Base-by-base conservation (phyloP, 352 stramenopile genomes). In the Pythium guiyangense region DNA sequence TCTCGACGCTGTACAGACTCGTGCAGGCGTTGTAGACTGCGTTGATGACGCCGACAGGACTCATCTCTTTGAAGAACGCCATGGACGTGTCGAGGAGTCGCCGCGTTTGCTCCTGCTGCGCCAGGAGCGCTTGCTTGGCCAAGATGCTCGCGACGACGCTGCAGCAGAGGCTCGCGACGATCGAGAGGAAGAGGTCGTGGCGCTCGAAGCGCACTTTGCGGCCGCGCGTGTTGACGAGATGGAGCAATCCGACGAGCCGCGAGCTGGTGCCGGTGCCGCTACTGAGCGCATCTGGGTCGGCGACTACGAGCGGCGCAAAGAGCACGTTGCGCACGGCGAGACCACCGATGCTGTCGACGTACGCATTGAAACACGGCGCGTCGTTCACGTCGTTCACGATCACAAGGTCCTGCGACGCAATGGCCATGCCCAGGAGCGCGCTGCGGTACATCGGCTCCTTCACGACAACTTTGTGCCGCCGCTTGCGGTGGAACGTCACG, bases 51-150 rank as follows among this genome's bases (percentile, higher is more conserved):
- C 81, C 81, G 18, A 92, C 61, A 29, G 78, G 77, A 49, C 77
- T 88, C 76, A 89, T 86, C 61, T 92, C 81, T 59, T 88, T 88
- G 63, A 90, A 90, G 52, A 92, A 88, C 12, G 73, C 75, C 71
- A 90, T 83, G 18, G 79, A 88, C 17, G 77, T 86, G 48, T 92
- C 81, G 15, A 92, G 57, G 9, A 92, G 51, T 46, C 75, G 54
- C 6, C 60, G 70, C 20, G 80, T 88, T 58, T 92, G 74, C 39
- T 86, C 79, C 53, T 88, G 78, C 25, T 87, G 73, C 25, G 73
- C 73, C 29, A 85, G 54, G 66, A 86, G 80, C 3, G 59, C 63
- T 18, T 87, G 79, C 49, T 88, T 88, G 29, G 88, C 81, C 6
- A 92, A 47, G 44, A 90, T 88, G 29, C 79, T 86, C 0, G 77